phyloP scores from a whole-genome alignment of 2,329 filamentous ascomycete genomes.

The Sarocladium kiliense region DNA sequence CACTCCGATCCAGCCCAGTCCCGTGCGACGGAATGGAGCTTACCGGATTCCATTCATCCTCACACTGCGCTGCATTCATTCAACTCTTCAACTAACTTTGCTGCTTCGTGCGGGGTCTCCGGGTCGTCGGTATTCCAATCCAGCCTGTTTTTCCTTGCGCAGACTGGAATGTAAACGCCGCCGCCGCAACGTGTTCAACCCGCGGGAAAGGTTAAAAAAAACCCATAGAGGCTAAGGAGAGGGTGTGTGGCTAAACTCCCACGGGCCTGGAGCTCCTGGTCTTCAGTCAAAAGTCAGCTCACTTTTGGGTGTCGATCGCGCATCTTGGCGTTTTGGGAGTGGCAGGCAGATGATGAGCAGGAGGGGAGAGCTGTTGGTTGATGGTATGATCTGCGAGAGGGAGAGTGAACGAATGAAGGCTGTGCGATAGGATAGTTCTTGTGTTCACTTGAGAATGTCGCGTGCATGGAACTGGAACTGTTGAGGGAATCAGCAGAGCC shows the following conservation, averaged over 20 bases:
- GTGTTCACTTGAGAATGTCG: too few relatives aligned
- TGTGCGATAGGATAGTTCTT: too few relatives aligned
- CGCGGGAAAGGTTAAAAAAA: neutral
- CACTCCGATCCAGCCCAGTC: neutral
- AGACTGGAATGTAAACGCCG: neutral
- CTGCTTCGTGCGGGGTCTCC: constrained; percentile 6
- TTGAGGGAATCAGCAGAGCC: too few relatives aligned
- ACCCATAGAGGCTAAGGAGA: neutral
- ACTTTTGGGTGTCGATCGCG: neutral
- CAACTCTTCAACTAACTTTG: too few relatives aligned
- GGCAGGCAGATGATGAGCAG: neutral
- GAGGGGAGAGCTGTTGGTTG: neutral
- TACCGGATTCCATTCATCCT: neutral
- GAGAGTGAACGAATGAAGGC: too few relatives aligned
- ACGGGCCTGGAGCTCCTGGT: too few relatives aligned
- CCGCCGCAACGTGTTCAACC: neutral
- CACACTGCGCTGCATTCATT: too few relatives aligned
- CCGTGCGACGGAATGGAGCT: neutral
- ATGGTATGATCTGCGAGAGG: too few relatives aligned
- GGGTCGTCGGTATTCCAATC: neutral
- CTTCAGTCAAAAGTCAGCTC: neutral
- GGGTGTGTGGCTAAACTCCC: neutral
- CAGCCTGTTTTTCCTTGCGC: too few relatives aligned
- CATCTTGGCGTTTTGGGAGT: neutral
- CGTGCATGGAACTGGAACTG: too few relatives aligned